phyloP scores from a whole-genome alignment of 441 rosid species.

The Biscutella auriculata region DNA sequence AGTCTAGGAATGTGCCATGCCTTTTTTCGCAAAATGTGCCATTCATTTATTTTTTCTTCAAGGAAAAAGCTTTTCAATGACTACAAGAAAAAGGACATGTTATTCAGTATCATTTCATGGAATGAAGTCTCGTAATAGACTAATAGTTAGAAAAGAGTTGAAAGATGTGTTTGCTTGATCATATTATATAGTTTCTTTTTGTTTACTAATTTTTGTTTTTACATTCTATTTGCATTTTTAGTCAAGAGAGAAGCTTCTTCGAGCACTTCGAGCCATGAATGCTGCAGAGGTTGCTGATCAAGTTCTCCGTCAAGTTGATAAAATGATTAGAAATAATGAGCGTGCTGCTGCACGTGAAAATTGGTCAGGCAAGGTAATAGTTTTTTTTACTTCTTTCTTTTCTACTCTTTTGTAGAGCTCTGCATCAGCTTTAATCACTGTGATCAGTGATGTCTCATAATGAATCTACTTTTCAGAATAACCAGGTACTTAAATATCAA shows the following conservation, averaged over 20 bases:
- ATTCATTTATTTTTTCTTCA: background rate
- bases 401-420: slow-evolving; percentile 1
- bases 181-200: slow-evolving; percentile 1
- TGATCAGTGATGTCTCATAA: slow-evolving; percentile 8
- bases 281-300: slow-evolving; percentile 98
- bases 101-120: slow-evolving; percentile 4
- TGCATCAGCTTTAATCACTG: slow-evolving; percentile 10
- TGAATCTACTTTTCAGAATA: slow-evolving; percentile 50
- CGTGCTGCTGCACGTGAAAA: slow-evolving; percentile 71
- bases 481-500: slow-evolving; percentile 51
- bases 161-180: slow-evolving; percentile 8
- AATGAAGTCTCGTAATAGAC: background rate
- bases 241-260: slow-evolving; percentile 83
- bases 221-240: slow-evolving; percentile 27
- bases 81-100: background rate
- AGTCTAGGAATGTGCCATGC: background rate
- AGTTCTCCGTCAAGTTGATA: slow-evolving; percentile 91
- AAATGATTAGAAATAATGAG: slow-evolving; percentile 58
- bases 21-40: background rate
- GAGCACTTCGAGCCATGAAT: slow-evolving; percentile 81
- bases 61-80: background rate
- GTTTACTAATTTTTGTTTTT: slow-evolving; percentile 1
- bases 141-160: background rate
- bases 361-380: slow-evolving; percentile 59
- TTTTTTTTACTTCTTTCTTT: background rate